These are phyloP conservation scores for Nicotiana knightiana DNA, from an alignment of 257 asterid genomes.

Conservation along the genomic window DNA sequence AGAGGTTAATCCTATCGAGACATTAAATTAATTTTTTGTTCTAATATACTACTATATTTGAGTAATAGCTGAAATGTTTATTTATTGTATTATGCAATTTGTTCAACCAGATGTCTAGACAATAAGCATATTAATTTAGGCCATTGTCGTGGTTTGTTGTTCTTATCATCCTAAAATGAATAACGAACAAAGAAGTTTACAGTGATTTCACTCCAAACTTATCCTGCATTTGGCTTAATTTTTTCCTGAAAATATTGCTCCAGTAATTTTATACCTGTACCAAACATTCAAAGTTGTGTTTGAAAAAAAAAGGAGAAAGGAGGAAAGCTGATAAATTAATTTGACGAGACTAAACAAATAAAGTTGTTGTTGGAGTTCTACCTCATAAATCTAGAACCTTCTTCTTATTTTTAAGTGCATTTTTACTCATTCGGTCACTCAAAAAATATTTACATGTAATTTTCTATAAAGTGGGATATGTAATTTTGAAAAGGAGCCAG, in stretches of 20 bases:
- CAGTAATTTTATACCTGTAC: background rate
- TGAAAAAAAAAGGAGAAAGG: background rate
- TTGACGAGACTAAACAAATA: too few species aligned
- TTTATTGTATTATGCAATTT: too few species aligned
- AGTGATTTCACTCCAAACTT: background rate
- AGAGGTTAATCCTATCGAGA: background rate
- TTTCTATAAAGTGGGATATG: background rate
- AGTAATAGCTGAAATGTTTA: background rate
- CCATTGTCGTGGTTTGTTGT: too few species aligned
- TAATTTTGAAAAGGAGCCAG: background rate
- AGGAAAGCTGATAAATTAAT: too few species aligned
- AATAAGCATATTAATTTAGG: too few species aligned
- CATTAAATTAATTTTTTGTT: background rate
- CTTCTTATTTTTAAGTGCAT: too few species aligned
- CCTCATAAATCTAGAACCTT: too few species aligned
- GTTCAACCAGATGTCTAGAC: too few species aligned
- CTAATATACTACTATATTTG: background rate
- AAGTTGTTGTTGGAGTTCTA: too few species aligned
- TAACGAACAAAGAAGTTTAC: background rate
- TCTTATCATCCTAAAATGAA: background rate
- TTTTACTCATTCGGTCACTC: background rate
- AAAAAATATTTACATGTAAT: background rate
- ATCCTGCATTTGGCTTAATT: background rate
- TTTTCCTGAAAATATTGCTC: background rate
- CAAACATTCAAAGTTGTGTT: background rate